phyloP scores from a whole-genome alignment of 257 asterid species.

The Catharanthus roseus region DNA sequence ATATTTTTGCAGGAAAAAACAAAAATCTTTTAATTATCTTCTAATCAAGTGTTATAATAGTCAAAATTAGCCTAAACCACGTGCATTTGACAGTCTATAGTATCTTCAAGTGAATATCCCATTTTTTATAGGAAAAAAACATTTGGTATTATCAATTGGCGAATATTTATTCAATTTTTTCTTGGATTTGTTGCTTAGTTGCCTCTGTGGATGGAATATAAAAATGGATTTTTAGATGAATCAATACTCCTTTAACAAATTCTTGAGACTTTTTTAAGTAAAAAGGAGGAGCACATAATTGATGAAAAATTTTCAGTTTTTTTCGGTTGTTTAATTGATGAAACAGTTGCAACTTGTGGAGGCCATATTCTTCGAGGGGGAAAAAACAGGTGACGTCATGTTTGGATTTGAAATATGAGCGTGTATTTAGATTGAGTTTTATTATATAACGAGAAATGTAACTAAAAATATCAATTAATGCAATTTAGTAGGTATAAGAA shows the following conservation, averaged over 20 bases:
- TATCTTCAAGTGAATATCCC: not conserved
- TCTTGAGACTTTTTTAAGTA: not conserved
- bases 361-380: no score
- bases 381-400: no score
- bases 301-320: not conserved
- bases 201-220: not conserved
- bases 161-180: not conserved
- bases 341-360: no score
- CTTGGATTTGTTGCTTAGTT: not conserved
- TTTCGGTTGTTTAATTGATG: not conserved
- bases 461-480: no score
- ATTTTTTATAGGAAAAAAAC: not conserved
- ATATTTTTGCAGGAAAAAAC: no score
- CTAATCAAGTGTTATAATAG: not conserved
- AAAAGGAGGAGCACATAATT: not conserved
- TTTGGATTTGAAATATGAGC: no score
- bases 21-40: no score
- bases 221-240: no score
- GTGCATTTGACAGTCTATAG: not conserved
- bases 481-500: no score
- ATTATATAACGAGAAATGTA: no score
- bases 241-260: not conserved
- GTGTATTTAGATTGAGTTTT: no score
- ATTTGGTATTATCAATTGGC: not conserved
- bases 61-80: slow-evolving; percentile 1